These are phyloP conservation scores for Borealophlyctis nickersoniae DNA, from an alignment of 192 early-diverging fungal species.

Conservation along the genomic window DNA sequence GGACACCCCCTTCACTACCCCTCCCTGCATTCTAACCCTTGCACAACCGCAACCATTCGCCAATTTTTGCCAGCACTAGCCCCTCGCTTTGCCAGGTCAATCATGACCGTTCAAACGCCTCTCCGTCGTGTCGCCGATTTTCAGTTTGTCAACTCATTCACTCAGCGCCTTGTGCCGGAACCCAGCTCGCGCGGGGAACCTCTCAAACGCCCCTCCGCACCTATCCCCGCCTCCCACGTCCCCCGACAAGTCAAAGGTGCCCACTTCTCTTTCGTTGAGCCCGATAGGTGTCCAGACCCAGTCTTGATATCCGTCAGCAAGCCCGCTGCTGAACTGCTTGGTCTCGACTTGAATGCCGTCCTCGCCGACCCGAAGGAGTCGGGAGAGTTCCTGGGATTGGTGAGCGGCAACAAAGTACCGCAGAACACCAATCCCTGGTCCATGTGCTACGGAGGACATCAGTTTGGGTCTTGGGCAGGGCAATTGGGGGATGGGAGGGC, in stretches of 20 bases:
- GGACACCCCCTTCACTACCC: no score
- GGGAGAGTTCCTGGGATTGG: slow-evolving; percentile 11
- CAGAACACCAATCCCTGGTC: slow-evolving; percentile 42
- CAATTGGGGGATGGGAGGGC: slow-evolving; percentile 88
- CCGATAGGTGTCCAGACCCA: slow-evolving; percentile 15
- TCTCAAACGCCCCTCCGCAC: slow-evolving; percentile 8
- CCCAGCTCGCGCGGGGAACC: slow-evolving; percentile 22
- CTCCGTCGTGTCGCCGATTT: no score
- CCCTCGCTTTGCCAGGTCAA: no score
- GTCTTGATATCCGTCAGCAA: slow-evolving; percentile 15
- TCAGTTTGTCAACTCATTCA: slow-evolving; percentile 27
- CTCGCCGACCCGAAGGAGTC: background rate
- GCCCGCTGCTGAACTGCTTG: slow-evolving; percentile 14
- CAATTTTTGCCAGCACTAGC: no score
- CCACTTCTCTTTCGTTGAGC: slow-evolving; percentile 28
- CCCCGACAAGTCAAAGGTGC: slow-evolving; percentile 18
- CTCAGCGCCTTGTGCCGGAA: slow-evolving; percentile 12
- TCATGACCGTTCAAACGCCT: no score
- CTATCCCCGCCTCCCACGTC: background rate
- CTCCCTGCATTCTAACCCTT: no score
- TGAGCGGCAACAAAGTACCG: slow-evolving; percentile 41
- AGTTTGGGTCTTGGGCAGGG: slow-evolving; percentile 49
- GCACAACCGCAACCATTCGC: no score
- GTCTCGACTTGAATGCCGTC: slow-evolving; percentile 4
- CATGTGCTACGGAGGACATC: slow-evolving; percentile 47